phyloP scores from a whole-genome alignment of 1,284 basidiomycete species.

The Naganishia albida region DNA sequence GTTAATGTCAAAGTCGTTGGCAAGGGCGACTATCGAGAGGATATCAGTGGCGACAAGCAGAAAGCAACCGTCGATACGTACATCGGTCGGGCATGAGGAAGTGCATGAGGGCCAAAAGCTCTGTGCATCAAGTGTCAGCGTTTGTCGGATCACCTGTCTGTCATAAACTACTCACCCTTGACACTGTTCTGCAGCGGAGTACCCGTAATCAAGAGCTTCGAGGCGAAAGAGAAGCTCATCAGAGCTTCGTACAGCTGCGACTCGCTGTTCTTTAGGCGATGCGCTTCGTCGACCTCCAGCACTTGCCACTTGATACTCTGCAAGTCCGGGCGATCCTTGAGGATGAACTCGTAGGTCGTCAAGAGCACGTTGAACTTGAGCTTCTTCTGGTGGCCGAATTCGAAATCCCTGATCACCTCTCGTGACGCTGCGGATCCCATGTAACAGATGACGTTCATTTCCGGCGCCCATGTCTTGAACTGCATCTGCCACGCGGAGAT shows the following conservation, averaged over 20 bases:
- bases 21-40: slow-evolving; percentile 64
- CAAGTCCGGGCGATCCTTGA: slow-evolving; percentile 87
- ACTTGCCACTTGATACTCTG: slow-evolving; percentile 96
- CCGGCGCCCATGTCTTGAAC: slow-evolving; percentile 93
- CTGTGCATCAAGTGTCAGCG: slow-evolving; percentile 55
- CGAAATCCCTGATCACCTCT: slow-evolving; percentile 86
- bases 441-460: slow-evolving; percentile 95
- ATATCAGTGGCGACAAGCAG: slow-evolving; percentile 32
- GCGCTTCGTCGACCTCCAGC: slow-evolving; percentile 96
- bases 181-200: slow-evolving; percentile 99
- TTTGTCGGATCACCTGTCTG: neutral
- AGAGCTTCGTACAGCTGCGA: slow-evolving; percentile 96
- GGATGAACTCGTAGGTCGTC: slow-evolving; percentile 95
- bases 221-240: slow-evolving; percentile 81
- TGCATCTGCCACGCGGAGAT: slow-evolving; percentile 98
- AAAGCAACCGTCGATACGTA: slow-evolving; percentile 53
- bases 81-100: slow-evolving; percentile 99
- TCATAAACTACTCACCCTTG: slow-evolving; percentile 66
- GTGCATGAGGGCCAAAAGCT: slow-evolving; percentile 94
- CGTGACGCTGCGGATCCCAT: slow-evolving; percentile 87
- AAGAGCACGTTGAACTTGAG: slow-evolving; percentile 95
- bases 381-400: slow-evolving; percentile 78
- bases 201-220: slow-evolving; percentile 94
- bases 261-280: slow-evolving; percentile 97
- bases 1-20: slow-evolving; percentile 91